These are phyloP conservation scores for Yarrowia sp. DNA, from an alignment of 805 yeast genomes.

Conservation along the genomic window DNA sequence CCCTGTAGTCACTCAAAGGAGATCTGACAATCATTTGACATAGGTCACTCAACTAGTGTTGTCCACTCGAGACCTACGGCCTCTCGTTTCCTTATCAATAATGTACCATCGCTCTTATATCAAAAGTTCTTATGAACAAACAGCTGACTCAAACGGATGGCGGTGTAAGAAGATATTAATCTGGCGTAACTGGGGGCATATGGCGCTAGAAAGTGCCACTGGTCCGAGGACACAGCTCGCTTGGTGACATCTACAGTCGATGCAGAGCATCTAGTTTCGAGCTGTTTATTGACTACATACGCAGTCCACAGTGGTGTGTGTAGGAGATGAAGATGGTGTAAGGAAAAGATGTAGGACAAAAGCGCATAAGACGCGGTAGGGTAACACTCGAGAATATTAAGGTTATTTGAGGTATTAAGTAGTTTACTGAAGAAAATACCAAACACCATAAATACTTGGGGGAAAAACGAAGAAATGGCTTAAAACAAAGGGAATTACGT, in stretches of 20 bases:
- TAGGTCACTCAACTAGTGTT: too few species aligned
- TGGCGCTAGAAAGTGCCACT: conserved; percentile 24
- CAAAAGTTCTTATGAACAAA: conserved; percentile 32
- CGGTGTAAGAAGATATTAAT: conserved; percentile 38
- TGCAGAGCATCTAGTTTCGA: conserved; percentile 3
- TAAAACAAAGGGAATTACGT: too few species aligned
- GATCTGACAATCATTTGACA: too few species aligned
- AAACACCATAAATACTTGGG: too few species aligned
- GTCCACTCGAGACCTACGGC: neutral
- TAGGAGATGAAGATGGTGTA: neutral
- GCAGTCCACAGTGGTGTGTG: neutral
- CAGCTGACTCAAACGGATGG: conserved; percentile 39
- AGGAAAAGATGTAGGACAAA: neutral
- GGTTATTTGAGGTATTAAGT: too few species aligned
- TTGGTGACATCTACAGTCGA: conserved; percentile 9
- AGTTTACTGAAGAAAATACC: too few species aligned
- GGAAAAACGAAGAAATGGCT: too few species aligned
- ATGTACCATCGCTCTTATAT: conserved; percentile 38
- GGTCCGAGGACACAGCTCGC: conserved; percentile 38
- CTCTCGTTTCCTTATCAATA: neutral
- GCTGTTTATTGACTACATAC: conserved; percentile 7
- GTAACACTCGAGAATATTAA: too few species aligned
- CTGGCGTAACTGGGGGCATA: conserved; percentile 39
- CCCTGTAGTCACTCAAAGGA: too few species aligned
- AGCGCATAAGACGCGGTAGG: too few species aligned